phyloP scores from a whole-genome alignment of 306 rosid genomes.

The Begonia peltatifolia region DNA sequence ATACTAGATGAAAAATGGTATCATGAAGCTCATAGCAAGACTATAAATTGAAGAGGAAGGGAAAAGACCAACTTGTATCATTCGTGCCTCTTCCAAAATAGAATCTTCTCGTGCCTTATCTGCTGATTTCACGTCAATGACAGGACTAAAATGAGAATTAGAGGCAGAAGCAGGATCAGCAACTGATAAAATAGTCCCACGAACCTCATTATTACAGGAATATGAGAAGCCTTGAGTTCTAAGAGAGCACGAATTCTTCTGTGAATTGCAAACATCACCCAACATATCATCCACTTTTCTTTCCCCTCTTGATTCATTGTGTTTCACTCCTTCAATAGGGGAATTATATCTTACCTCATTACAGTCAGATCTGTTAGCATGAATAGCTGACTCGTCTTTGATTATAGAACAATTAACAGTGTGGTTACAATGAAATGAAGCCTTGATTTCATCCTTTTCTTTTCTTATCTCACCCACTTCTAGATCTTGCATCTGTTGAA shows the following conservation, averaged over 20 bases:
- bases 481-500: slow-evolving; percentile 25
- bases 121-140: slow-evolving; percentile 26
- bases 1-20: neutral
- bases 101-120: slow-evolving; percentile 86
- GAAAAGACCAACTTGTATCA: slow-evolving; percentile 49
- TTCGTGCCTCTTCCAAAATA: slow-evolving; percentile 77
- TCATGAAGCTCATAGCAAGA: slow-evolving; percentile 3
- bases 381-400: slow-evolving; percentile 23
- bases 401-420: slow-evolving; percentile 19
- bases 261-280: too few relatives aligned
- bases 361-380: neutral
- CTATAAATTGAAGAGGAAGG: slow-evolving; percentile 11
- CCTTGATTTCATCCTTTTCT: slow-evolving; percentile 21
- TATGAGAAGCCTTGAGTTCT: too few relatives aligned
- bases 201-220: too few relatives aligned
- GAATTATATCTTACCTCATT: too few relatives aligned
- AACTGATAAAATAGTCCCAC: slow-evolving; percentile 22
- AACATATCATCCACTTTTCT: too few relatives aligned
- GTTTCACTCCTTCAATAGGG: too few relatives aligned
- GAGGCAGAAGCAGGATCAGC: slow-evolving; percentile 23
- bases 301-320: too few relatives aligned
- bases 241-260: too few relatives aligned
- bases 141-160: slow-evolving; percentile 29
- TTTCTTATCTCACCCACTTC: slow-evolving; percentile 27
- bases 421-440: slow-evolving; percentile 25